Percentiles rank a stretch among this genome's conserved stretches.
phyloP scores from a whole-genome alignment of 768 basidiomycete genomes.

The Rhizopogon roseolus region DNA sequence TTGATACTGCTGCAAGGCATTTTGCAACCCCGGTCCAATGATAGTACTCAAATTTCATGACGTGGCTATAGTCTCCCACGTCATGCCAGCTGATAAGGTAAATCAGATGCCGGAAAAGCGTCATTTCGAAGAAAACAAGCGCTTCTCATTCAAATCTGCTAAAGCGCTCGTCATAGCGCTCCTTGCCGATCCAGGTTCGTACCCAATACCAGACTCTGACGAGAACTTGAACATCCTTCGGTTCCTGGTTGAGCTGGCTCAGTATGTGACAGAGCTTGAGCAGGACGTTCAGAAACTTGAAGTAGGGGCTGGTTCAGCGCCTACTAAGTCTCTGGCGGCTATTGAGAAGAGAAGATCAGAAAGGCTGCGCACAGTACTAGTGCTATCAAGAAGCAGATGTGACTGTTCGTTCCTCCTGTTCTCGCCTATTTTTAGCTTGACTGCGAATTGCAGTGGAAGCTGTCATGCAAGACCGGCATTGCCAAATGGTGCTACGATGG shows the following conservation, averaged over 20 bases:
- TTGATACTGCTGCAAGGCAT: no score
- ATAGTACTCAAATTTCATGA: no score
- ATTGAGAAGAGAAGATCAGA: slow-evolving; percentile 44
- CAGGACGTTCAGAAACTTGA: slow-evolving; percentile 18
- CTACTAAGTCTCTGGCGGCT: slow-evolving; percentile 32
- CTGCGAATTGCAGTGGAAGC: slow-evolving; percentile 40
- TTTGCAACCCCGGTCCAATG: no score
- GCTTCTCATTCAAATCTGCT: slow-evolving; percentile 25
- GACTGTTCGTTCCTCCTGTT: slow-evolving; percentile 23
- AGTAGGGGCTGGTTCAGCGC: slow-evolving; percentile 1
- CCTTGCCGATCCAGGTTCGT: slow-evolving; percentile 31
- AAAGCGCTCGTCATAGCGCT: slow-evolving; percentile 32
- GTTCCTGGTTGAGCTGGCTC: slow-evolving; percentile 26
- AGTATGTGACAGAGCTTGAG: slow-evolving; percentile 29
- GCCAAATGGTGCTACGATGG: slow-evolving; percentile 52
- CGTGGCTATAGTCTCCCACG: no score
- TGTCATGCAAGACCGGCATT: slow-evolving; percentile 39
- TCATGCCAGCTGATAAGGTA: slow-evolving; percentile 29
- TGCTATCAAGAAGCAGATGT: slow-evolving; percentile 48
- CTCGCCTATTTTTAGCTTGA: background rate
- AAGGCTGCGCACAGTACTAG: slow-evolving; percentile 43
- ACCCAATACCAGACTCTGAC: slow-evolving; percentile 30
- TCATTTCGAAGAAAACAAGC: slow-evolving; percentile 26
- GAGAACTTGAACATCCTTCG: slow-evolving; percentile 23
- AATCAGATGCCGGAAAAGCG: slow-evolving; percentile 18